phyloP scores from a whole-genome alignment of 2,329 filamentous ascomycete species.

The Fusarium neocosmosporiellum region DNA sequence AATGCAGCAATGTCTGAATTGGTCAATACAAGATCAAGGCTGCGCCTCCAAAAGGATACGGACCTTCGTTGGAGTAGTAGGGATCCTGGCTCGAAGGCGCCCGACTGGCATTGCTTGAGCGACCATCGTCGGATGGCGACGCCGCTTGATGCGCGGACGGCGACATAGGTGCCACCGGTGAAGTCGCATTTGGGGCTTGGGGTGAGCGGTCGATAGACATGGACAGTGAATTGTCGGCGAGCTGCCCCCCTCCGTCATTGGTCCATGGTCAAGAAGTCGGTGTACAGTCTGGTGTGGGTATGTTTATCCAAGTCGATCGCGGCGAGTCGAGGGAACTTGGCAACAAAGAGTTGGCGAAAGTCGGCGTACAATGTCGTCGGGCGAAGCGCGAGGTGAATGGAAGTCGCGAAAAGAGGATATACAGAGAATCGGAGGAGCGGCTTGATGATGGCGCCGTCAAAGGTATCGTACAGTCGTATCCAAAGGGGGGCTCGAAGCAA shows the following conservation, averaged over 20 bases:
- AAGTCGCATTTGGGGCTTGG: slow-evolving; percentile 36
- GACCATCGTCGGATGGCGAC: slow-evolving; percentile 44
- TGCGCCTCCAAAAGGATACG: slow-evolving; percentile 7
- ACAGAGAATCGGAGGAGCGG: slow-evolving; percentile 1
- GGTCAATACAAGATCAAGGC: slow-evolving; percentile 17
- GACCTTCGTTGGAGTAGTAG: slow-evolving; percentile 72
- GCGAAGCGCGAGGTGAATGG: not conserved
- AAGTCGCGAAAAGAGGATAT: not conserved
- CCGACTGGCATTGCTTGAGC: slow-evolving; percentile 42
- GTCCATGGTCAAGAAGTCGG: slow-evolving; percentile 46
- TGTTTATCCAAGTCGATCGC: slow-evolving; percentile 11
- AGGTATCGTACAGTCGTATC: slow-evolving; percentile 8
- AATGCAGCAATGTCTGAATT: slow-evolving; percentile 81
- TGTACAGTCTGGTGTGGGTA: slow-evolving; percentile 14
- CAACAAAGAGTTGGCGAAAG: not conserved
- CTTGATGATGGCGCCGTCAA: slow-evolving; percentile 4
- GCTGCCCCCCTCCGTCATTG: slow-evolving; percentile 46
- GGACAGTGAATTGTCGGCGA: slow-evolving; percentile 44
- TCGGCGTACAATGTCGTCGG: not conserved
- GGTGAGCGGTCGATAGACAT: slow-evolving; percentile 33
- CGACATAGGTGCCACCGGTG: slow-evolving; percentile 45
- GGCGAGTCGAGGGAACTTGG: not conserved
- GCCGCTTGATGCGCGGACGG: slow-evolving; percentile 34
- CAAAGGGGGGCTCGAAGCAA: slow-evolving; percentile 22
- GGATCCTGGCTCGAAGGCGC: slow-evolving; percentile 47